A percentile compares a stretch with the other conserved stretches of the same genome.
Evolutionary conservation across 495 filamentous ascomycete genomes (phyloP).

Genomic region (Extremus antarcticus): DNA sequence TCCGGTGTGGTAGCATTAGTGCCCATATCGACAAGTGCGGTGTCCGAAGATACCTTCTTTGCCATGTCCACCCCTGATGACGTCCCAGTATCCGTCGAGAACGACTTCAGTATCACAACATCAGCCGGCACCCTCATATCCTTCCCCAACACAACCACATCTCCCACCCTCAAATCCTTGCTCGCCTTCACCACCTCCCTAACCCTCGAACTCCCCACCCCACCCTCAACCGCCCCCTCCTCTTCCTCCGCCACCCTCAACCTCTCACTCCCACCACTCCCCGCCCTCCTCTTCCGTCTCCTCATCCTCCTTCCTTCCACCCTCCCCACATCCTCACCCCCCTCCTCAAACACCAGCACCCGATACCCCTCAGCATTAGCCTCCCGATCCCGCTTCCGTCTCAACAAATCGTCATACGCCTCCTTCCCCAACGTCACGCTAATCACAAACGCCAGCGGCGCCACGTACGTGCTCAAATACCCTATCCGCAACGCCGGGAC

Average conservation of each 20-base stretch:
- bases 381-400: conserved; percentile 77
- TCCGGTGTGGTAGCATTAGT: conserved; percentile 10
- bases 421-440: conserved; percentile 90
- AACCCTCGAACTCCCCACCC: conserved; percentile 38
- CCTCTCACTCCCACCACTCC: conserved; percentile 1
- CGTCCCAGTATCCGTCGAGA: conserved; percentile 48
- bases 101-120: conserved; percentile 82
- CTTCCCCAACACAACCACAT: conserved; percentile 82
- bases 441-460: conserved; percentile 84
- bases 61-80: conserved; percentile 3
- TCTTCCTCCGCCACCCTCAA: conserved; percentile 10
- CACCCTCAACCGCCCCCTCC: conserved; percentile 31
- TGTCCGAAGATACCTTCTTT: conserved; percentile 20
- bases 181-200: conserved; percentile 66
- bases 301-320: conserved; percentile 12
- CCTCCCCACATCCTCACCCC: conserved; percentile 1
- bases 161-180: conserved; percentile 85
- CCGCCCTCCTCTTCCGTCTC: conserved; percentile 16
- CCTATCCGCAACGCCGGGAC: conserved; percentile 84
- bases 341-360: conserved; percentile 54
- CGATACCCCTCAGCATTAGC: conserved; percentile 88
- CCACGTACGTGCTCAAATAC: conserved; percentile 89
- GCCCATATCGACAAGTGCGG: conserved; percentile 34
- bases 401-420: conserved; percentile 82
- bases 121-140: conserved; percentile 90